Percentiles rank a stretch among this genome's conserved stretches.
phyloP scores from a whole-genome alignment of 2,329 filamentous ascomycete species.

The Apiospora hydei region DNA sequence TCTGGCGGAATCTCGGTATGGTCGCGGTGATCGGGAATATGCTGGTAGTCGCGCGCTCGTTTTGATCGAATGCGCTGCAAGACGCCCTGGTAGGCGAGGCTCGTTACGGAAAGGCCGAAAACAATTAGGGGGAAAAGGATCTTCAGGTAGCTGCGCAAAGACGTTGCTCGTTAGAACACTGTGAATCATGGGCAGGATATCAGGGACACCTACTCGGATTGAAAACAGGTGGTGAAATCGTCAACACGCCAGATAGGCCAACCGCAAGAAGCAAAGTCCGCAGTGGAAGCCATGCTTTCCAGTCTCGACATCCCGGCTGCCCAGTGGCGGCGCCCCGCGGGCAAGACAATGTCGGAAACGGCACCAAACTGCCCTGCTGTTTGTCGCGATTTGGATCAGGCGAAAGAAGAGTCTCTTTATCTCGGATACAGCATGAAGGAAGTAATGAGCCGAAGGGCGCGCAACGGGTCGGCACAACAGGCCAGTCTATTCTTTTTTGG shows the following conservation, averaged over 20 bases:
- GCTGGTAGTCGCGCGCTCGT: constrained; percentile 64
- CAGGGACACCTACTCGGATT: constrained; percentile 66
- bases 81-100: constrained; percentile 66
- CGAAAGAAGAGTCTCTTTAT: not conserved
- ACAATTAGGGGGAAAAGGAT: constrained; percentile 79
- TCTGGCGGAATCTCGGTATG: constrained; percentile 62
- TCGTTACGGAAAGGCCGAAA: constrained; percentile 73
- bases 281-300: constrained; percentile 10
- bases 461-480: not conserved
- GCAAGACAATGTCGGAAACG: constrained; percentile 3
- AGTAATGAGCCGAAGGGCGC: not conserved
- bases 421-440: not conserved
- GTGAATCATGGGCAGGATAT: not conserved
- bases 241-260: constrained; percentile 69
- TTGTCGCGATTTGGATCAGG: not conserved
- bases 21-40: constrained; percentile 53
- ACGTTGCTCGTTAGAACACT: constrained; percentile 25
- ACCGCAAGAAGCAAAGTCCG: constrained; percentile 57
- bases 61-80: constrained; percentile 60
- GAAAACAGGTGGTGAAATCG: constrained; percentile 70
- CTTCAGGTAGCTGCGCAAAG: constrained; percentile 72
- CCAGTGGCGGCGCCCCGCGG: constrained; percentile 14
- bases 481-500: not conserved
- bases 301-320: constrained; percentile 4
- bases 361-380: not conserved